Evolutionary conservation across 768 basidiomycete species (phyloP).

Genomic region (Auricularia heimuer): DNA sequence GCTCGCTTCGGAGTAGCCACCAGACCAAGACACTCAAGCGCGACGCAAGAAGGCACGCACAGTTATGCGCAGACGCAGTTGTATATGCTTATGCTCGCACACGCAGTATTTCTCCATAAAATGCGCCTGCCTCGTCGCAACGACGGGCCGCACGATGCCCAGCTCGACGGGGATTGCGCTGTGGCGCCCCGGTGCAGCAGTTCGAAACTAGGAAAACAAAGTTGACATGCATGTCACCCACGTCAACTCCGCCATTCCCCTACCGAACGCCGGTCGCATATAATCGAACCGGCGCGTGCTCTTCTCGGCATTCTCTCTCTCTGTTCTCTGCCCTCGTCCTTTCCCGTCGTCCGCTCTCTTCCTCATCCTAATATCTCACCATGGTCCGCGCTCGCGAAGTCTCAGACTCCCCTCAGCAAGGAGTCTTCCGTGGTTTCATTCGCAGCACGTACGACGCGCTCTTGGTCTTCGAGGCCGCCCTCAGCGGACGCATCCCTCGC

Average conservation of each 20-base stretch:
- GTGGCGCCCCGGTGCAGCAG: not conserved
- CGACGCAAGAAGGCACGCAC: not conserved
- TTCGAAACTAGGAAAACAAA: not conserved
- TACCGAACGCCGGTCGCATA: not conserved
- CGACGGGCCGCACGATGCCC: not conserved
- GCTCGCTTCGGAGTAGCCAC: too few species aligned
- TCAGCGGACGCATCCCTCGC: conserved; percentile 25
- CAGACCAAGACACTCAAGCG: not conserved
- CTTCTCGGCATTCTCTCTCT: not conserved
- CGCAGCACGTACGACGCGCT: conserved; percentile 28
- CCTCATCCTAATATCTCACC: not conserved
- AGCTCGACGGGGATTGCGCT: not conserved
- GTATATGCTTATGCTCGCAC: not conserved
- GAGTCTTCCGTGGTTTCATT: not conserved
- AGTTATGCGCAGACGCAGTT: not conserved
- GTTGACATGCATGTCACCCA: not conserved
- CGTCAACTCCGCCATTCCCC: not conserved
- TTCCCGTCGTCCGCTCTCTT: not conserved
- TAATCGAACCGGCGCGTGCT: not conserved
- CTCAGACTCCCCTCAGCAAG: not conserved
- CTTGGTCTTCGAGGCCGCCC: conserved; percentile 30
- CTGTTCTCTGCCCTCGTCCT: not conserved
- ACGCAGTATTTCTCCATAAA: not conserved
- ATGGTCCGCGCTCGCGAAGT: not conserved
- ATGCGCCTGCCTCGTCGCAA: not conserved